Percentiles rank a stretch among this genome's conserved stretches.
These are phyloP conservation scores for Exophiala sp. DNA, from an alignment of 2,329 filamentous ascomycete species.

Conservation along the genomic window DNA sequence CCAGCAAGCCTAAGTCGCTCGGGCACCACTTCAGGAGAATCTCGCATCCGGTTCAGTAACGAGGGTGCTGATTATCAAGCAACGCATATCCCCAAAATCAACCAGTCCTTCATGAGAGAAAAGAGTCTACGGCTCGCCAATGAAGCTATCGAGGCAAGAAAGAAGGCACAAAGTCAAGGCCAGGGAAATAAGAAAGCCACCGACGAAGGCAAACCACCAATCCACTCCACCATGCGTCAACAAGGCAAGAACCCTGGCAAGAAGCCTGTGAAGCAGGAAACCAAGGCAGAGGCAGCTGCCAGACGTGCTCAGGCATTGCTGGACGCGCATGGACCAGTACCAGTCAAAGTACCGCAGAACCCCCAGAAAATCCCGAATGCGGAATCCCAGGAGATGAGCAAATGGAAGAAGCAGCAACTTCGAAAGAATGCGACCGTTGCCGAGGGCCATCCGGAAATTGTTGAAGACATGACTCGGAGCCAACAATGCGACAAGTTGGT, in stretches of 20 bases:
- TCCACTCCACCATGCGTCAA: slow-evolving; percentile 23
- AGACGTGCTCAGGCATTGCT: slow-evolving; percentile 7
- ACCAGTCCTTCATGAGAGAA: slow-evolving; percentile 9
- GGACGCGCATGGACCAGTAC: slow-evolving; percentile 16
- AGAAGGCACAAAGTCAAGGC: background rate
- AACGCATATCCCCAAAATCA: slow-evolving; percentile 2
- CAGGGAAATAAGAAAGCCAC: slow-evolving; percentile 12
- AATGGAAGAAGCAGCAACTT: slow-evolving; percentile 16
- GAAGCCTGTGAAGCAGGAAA: slow-evolving; percentile 14
- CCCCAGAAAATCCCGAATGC: background rate
- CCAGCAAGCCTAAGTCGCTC: background rate
- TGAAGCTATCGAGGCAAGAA: slow-evolving; percentile 6
- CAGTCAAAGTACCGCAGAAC: background rate
- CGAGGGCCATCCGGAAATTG: slow-evolving; percentile 7
- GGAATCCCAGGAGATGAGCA: slow-evolving; percentile 12
- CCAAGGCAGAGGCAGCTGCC: slow-evolving; percentile 14
- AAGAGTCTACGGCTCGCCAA: slow-evolving; percentile 5
- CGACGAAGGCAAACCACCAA: slow-evolving; percentile 5
- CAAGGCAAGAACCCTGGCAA: slow-evolving; percentile 22
- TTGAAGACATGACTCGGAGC: slow-evolving; percentile 7
- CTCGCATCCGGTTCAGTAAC: slow-evolving; percentile 13
- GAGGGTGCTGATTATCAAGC: slow-evolving; percentile 13
- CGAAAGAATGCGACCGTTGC: slow-evolving; percentile 16
- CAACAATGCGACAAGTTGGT: slow-evolving; percentile 30
- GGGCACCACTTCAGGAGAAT: slow-evolving; percentile 3